phyloP scores from a whole-genome alignment of 352 stramenopile genomes.

The Globisporangium nagaii region DNA sequence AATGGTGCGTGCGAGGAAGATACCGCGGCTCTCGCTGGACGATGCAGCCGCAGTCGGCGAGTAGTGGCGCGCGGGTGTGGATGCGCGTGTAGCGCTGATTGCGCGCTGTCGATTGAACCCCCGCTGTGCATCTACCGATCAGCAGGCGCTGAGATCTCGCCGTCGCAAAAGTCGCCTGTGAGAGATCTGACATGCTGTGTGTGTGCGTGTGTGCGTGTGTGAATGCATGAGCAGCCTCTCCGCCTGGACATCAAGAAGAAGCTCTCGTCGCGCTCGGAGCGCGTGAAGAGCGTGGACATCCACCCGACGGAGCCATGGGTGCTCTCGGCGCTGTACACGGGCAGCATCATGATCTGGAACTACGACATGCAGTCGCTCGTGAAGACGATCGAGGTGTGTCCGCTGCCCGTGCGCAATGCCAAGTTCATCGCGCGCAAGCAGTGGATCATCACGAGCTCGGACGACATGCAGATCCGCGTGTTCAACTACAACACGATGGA shows the following conservation, averaged over 20 bases:
- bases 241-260: slow-evolving; percentile 91
- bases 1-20: too few relatives aligned
- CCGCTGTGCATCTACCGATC: background rate
- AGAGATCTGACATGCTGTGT: background rate
- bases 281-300: slow-evolving; percentile 98
- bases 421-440: slow-evolving; percentile 97
- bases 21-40: background rate
- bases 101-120: background rate
- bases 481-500: slow-evolving; percentile 99
- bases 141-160: background rate
- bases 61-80: background rate
- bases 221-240: slow-evolving; percentile 39
- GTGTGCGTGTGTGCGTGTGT: background rate
- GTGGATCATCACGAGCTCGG: slow-evolving; percentile 94
- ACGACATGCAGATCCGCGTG: slow-evolving; percentile 97
- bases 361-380: slow-evolving; percentile 92
- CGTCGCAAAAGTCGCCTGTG: background rate
- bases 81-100: background rate
- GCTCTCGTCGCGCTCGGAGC: slow-evolving; percentile 93
- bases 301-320: slow-evolving; percentile 98
- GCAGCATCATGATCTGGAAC: slow-evolving; percentile 99
- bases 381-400: slow-evolving; percentile 98
- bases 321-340: slow-evolving; percentile 95
- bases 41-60: background rate
- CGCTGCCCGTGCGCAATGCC: slow-evolving; percentile 92